These are phyloP conservation scores for Leccinum olivaceopallidum DNA, from an alignment of 768 basidiomycete species.

Conservation along the genomic window DNA sequence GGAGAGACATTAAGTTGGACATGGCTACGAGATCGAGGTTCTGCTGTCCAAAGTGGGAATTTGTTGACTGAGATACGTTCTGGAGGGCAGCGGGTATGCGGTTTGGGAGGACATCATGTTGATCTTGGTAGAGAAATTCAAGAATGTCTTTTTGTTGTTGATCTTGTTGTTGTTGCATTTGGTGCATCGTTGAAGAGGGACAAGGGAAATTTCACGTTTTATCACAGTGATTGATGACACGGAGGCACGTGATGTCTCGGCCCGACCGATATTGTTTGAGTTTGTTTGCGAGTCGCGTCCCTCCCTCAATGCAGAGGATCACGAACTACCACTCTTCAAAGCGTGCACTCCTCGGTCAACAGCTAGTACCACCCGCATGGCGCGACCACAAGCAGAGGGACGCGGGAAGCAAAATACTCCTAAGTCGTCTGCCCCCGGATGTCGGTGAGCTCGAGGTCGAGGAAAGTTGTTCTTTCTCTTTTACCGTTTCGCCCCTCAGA, in stretches of 20 bases:
- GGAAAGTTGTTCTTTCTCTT: constrained; percentile 37
- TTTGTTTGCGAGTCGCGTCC: constrained; percentile 2
- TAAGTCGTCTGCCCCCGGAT: constrained; percentile 67
- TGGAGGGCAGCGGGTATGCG: constrained; percentile 11
- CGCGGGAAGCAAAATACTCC: constrained; percentile 63
- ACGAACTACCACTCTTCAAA: constrained; percentile 56
- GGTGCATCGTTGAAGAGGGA: constrained; percentile 16
- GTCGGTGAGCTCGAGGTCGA: constrained; percentile 69
- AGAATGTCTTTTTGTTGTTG: constrained; percentile 39
- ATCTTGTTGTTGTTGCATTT: constrained; percentile 27
- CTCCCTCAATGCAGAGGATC: constrained; percentile 22
- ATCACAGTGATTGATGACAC: background rate
- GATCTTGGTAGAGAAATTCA: constrained; percentile 35
- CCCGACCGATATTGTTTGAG: constrained; percentile 5
- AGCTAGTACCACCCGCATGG: constrained; percentile 64
- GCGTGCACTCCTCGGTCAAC: constrained; percentile 55
- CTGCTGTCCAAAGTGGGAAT: constrained; percentile 21
- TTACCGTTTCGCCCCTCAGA: constrained; percentile 2
- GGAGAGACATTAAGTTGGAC: constrained; percentile 53
- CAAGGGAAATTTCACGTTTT: too few relatives aligned
- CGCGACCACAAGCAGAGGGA: constrained; percentile 40
- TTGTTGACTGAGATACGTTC: constrained; percentile 12
- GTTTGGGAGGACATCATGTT: background rate
- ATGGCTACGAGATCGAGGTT: constrained; percentile 49
- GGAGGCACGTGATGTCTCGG: background rate